Evolutionary conservation across 768 basidiomycete genomes (phyloP), one percentile per base, ranked within the genome.

Genomic region (Sporobolomyces roseus): DNA sequence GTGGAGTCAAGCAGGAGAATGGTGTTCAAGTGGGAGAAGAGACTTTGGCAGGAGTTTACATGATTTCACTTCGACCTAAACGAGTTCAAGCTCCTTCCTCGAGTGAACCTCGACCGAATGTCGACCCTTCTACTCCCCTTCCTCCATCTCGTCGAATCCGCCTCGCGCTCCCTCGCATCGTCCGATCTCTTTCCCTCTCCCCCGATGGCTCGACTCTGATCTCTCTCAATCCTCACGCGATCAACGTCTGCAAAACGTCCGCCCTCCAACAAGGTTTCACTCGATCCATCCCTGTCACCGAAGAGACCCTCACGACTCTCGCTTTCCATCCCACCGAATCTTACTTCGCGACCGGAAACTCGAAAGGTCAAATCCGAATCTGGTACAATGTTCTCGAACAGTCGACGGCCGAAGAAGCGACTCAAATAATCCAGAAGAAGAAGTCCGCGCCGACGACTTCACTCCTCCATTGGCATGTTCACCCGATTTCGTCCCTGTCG

Each of bases 381-480:
- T 98, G 94, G 93, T 93, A 96, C 78, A 94, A 91, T 78, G 82
- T 94, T 23, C 85, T 87, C 69, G 66, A 27, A 12, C 45, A 45
- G 19, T 35, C 58, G 3, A 16, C 41, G 14, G 23, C 33, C 27
- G 17, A 23, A 32, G 43, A n/a, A 23, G 50, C 43, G n/a, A n/a
- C 33, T 9, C 35, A 55, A 12, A 8, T 41, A 46, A 41, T 21
- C 63, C 0, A 46, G 25, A 32, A 61, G 30, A 61, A 38, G 6
- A 38, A 13, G 41, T 33, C 38, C 10, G 86, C 85, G 64, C 85
- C 91, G 1, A 88, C 90, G 75, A 93, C 91, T 1, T 87, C 90
- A 4, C 84, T 86, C 7, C 79, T 97, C 59, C 94, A 97, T 79
- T 99, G 96, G 96, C 96, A 99, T 77, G 89, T 94, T 3, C 94